phyloP scores from a whole-genome alignment of 371 early-diverging fungal genomes.

The Apophysomyces elegans region DNA sequence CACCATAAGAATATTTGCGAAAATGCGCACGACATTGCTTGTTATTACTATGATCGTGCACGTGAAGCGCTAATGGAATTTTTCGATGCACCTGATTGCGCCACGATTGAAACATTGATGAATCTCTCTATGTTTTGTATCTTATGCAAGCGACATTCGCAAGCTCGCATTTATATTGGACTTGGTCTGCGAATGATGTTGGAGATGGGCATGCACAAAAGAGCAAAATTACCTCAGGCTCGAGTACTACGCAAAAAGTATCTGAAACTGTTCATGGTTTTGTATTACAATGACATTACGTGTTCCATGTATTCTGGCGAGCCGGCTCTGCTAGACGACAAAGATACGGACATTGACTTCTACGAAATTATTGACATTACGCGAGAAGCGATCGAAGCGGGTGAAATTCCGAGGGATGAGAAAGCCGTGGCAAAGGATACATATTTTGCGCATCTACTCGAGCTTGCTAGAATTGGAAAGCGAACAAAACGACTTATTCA shows the following conservation, averaged over 20 bases:
- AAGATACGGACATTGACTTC: slow-evolving; percentile 39
- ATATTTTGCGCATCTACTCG: slow-evolving; percentile 40
- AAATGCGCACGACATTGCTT: slow-evolving; percentile 40
- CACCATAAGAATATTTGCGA: slow-evolving; percentile 40
- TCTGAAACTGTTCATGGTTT: slow-evolving; percentile 39
- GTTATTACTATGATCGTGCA: slow-evolving; percentile 50
- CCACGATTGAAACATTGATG: slow-evolving; percentile 46
- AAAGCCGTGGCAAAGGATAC: slow-evolving; percentile 47
- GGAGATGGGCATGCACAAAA: slow-evolving; percentile 41
- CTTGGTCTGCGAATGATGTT: slow-evolving; percentile 45
- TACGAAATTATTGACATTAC: slow-evolving; percentile 41
- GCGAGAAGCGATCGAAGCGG: slow-evolving; percentile 20
- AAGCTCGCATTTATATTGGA: slow-evolving; percentile 43
- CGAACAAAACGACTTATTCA: slow-evolving; percentile 27
- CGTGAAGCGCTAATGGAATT: slow-evolving; percentile 46
- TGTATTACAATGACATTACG: slow-evolving; percentile 45
- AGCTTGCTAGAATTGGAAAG: slow-evolving; percentile 42
- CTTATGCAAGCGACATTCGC: slow-evolving; percentile 44
- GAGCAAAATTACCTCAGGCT: slow-evolving; percentile 21
- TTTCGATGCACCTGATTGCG: slow-evolving; percentile 46
- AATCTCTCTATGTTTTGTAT: slow-evolving; percentile 46
- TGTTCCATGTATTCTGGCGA: slow-evolving; percentile 37
- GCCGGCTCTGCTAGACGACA: slow-evolving; percentile 35
- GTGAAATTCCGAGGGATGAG: slow-evolving; percentile 30
- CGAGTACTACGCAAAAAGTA: slow-evolving; percentile 33